A percentile compares a stretch with the other conserved stretches of the same genome.
Conservation (phyloP, 192 early-diverging fungal species). For the Thoreauomyces humboldtii region DNA sequence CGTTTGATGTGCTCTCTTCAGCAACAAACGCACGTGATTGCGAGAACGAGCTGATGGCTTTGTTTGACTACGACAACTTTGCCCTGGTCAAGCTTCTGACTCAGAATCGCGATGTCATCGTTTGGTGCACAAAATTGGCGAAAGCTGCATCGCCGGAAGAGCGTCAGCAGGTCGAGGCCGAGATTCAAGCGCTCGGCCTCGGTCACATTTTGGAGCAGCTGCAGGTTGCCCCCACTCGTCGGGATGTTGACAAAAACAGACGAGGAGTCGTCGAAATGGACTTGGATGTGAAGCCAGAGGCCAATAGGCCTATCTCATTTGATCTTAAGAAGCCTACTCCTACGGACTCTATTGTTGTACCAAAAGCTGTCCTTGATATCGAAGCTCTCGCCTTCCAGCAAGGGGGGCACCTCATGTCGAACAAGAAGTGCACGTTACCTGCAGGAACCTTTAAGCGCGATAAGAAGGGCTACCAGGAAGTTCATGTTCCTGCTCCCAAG, state of each 20-base stretch:
- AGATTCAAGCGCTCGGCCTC: conserved; percentile 69
- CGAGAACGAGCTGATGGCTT: conserved; percentile 94
- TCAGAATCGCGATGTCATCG: conserved; percentile 81
- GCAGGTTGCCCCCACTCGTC: conserved; percentile 43
- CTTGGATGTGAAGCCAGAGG: conserved; percentile 19
- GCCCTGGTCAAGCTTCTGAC: conserved; percentile 89
- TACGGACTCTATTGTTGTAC: conserved; percentile 1
- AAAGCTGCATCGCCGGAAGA: conserved; percentile 61
- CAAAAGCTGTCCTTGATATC: conserved; percentile 63
- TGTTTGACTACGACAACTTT: conserved; percentile 97
- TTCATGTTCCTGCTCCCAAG: conserved; percentile 90
- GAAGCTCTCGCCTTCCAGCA: conserved; percentile 84
- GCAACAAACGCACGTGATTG: conserved; percentile 70
- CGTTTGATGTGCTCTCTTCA: conserved; percentile 72
- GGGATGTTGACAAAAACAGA: conserved; percentile 58
- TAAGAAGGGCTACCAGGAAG: conserved; percentile 90
- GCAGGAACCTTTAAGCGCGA: conserved; percentile 87
- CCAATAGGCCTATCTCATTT: conserved; percentile 51
- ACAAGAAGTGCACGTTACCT: conserved; percentile 89
- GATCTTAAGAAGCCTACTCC: conserved; percentile 26
- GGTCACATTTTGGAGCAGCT: conserved; percentile 72
- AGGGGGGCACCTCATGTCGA: conserved; percentile 97
- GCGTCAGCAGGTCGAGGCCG: conserved; percentile 48
- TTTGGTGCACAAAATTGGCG: conserved; percentile 88
- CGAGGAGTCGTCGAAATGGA: conserved; percentile 61